Conservation (phyloP, 257 asterid species). For the Fraxinus americana region DNA sequence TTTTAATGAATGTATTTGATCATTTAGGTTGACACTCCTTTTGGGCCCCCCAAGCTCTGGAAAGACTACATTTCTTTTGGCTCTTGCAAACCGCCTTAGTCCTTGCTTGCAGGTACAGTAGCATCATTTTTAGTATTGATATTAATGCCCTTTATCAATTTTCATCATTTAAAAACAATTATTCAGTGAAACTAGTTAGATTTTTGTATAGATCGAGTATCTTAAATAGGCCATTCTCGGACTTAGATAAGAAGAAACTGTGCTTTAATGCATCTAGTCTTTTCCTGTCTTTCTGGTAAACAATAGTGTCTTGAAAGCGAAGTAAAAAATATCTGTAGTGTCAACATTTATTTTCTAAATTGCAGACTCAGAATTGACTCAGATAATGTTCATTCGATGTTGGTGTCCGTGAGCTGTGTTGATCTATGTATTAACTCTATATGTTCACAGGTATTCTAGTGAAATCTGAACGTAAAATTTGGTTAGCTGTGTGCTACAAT, state of each 20-base stretch:
- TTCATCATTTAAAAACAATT: background rate
- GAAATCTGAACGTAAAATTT: no score
- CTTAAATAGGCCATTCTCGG: background rate
- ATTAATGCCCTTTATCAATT: background rate
- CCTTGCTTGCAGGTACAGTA: slow-evolving; percentile 54
- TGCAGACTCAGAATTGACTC: no score
- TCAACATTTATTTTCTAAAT: no score
- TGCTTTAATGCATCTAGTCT: background rate
- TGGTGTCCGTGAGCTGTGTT: no score
- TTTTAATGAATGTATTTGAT: slow-evolving; percentile 25
- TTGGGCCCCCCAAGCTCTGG: slow-evolving; percentile 89
- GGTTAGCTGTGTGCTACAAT: no score
- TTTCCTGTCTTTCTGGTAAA: no score
- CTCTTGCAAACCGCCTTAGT: slow-evolving; percentile 76
- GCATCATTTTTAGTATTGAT: background rate
- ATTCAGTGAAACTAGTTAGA: background rate
- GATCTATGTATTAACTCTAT: no score
- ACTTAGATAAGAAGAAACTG: background rate
- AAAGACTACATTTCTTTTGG: slow-evolving; percentile 83
- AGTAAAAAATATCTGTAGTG: no score
- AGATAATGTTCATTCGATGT: no score
- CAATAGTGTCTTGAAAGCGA: no score
- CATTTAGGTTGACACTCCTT: slow-evolving; percentile 68
- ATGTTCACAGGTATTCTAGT: no score
- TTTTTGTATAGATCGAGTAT: background rate